Percentiles rank a stretch among this genome's conserved stretches.
These are phyloP conservation scores for Hypholoma fasciculare DNA, from an alignment of 768 basidiomycete species.

Conservation along the genomic window DNA sequence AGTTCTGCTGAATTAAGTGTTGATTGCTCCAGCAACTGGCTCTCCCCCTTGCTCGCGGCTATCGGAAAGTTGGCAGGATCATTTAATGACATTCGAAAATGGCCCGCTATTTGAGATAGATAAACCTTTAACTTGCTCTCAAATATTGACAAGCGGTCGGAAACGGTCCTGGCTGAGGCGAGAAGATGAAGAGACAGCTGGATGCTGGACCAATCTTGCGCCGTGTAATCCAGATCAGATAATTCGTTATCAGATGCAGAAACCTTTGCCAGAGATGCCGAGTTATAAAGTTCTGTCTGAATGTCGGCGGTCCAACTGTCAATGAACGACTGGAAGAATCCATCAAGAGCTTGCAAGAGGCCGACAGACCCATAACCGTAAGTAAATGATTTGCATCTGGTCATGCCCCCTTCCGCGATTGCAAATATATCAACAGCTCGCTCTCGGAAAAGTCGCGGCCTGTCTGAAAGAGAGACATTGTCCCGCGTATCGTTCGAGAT, in stretches of 20 bases:
- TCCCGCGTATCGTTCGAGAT: slow-evolving; percentile 43
- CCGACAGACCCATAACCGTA: slow-evolving; percentile 84
- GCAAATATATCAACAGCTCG: slow-evolving; percentile 73
- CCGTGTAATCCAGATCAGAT: slow-evolving; percentile 81
- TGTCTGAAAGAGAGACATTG: slow-evolving; percentile 39
- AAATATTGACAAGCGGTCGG: slow-evolving; percentile 65
- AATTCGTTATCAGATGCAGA: slow-evolving; percentile 58
- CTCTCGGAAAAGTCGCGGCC: slow-evolving; percentile 71
- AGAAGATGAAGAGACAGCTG: slow-evolving; percentile 83
- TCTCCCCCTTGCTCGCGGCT: slow-evolving; percentile 64
- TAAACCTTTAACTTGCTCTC: slow-evolving; percentile 66
- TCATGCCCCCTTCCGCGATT: slow-evolving; percentile 77
- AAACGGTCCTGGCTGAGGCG: slow-evolving; percentile 73
- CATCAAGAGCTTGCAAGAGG: slow-evolving; percentile 74
- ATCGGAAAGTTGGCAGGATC: slow-evolving; percentile 57
- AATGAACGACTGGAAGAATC: slow-evolving; percentile 70
- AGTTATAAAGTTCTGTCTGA: slow-evolving; percentile 32
- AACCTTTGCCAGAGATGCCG: slow-evolving; percentile 25
- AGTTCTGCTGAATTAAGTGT: slow-evolving; percentile 81
- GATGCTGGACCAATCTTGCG: slow-evolving; percentile 87
- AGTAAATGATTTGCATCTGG: slow-evolving; percentile 77
- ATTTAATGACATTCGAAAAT: slow-evolving; percentile 55
- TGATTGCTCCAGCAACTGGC: slow-evolving; percentile 80
- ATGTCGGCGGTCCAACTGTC: slow-evolving; percentile 59
- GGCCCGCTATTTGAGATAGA: slow-evolving; percentile 58